Base-by-base conservation (phyloP, 805 yeast species). In the Nadsonia fulvescens region DNA sequence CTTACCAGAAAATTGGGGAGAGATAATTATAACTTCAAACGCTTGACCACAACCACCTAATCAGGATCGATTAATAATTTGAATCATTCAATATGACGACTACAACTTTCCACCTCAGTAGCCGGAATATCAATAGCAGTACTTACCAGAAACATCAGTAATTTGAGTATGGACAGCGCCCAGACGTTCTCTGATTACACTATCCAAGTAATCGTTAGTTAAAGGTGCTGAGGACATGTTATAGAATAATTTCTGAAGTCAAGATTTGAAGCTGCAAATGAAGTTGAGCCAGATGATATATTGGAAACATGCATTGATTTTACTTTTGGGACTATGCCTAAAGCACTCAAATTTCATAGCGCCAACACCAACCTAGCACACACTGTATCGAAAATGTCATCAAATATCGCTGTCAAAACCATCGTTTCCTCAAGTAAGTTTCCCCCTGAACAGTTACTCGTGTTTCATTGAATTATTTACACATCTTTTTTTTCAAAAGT, bases 31-130 rank as follows among this genome's bases (percentile, higher is more conserved):
- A 17, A 82, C 93, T 19, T 91, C 93, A 50, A 83, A 86, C 3
- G 96, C 93, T 49, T 86, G 94, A 4, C 99, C 99, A 52, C 99
- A 89, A 1, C 99, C 99, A 9, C 92, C 92, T 22, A 21, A n/a
- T n/a, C n/a, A n/a, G n/a, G n/a, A n/a, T n/a, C n/a, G n/a, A n/a
- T n/a, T n/a, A n/a, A n/a, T n/a, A n/a, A n/a, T n/a, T n/a, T n/a
- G n/a, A n/a, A n/a, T n/a, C n/a, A n/a, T n/a, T n/a, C n/a, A n/a
- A n/a, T n/a, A n/a, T n/a, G n/a, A n/a, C n/a, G n/a, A n/a, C n/a
- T n/a, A n/a, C n/a, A n/a, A n/a, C n/a, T n/a, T n/a, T n/a, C n/a
- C n/a, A n/a, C 7, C 25, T 9, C 15, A 17, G 5, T 14, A 12
- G 15, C 8, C n/a, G 9, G 13, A 14, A 11, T 12, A 23, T 3